Base-by-base conservation (phyloP, 2,329 filamentous ascomycete genomes). In the Sporothrix schenckii region DNA sequence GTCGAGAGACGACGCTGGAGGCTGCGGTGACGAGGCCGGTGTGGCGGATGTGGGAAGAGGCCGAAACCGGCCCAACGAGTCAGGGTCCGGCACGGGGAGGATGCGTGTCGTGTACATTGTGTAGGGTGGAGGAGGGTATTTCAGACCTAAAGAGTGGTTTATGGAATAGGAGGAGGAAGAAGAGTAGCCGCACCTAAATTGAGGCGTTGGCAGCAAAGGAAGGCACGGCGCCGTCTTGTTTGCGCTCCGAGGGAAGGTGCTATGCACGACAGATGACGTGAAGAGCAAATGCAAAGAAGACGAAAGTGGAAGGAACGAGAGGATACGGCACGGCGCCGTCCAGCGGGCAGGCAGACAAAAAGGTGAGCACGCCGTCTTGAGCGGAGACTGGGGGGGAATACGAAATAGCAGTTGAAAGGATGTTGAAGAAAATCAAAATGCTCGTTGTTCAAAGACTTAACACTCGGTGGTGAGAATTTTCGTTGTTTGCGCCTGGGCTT, bases 1-100 rank as follows among this genome's bases (percentile, higher is more conserved):
- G 63, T 82, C 79, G 13, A 75, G 69, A 1, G 44, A n/a, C n/a
- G 61, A 66, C 2, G 53, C 10, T 4, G 58, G 3, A 10, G 63
- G 16, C 14, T 44, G 41, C 19, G 21, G 19, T 10, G 68, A 39
- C 1, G 60, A 58, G 10, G 60, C 27, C 2, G 66, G 11, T 2
- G 69, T 21, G 0, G 58, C 11, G 21, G 58, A 16, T 19, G 39
- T 13, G 21, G 39, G 39, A 47, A 63, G 10, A 21, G 71, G 50
- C 47, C 66, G 70, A 65, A 74, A 76, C 27, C 49, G 70, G 65
- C 75, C 75, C 24, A 76, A 72, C n/a, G 56, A 21, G 19, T 61
- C 68, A 10, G 70, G 66, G 13, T 69, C 66, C 9, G 65, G 56
- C 24, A 76, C 73, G n/a, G 71, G 73, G 0, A 76, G 71, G 11